A percentile compares a stretch with the other conserved stretches of the same genome.
phyloP scores from a whole-genome alignment of 306 rosid genomes.

The Arachis hypogaea region DNA sequence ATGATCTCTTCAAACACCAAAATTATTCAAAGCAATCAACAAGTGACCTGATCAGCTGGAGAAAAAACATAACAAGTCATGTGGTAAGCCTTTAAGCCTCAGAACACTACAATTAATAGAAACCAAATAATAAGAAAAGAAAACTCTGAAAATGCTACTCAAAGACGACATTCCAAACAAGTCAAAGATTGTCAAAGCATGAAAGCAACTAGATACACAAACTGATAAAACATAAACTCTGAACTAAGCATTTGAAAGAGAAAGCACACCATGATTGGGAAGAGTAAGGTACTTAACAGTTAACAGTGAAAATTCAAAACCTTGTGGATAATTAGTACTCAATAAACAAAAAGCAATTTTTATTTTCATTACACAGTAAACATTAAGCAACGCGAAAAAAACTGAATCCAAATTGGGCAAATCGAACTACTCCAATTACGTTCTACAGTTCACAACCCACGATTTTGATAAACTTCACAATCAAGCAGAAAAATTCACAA shows the following conservation, averaged over 20 bases:
- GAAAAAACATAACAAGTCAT: constrained; percentile 20
- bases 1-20: constrained; percentile 44
- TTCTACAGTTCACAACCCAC: background rate
- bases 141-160: background rate
- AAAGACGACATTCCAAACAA: constrained; percentile 22
- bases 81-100: constrained; percentile 30
- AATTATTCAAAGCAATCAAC: constrained; percentile 40
- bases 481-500: constrained; percentile 8
- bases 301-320: constrained; percentile 35
- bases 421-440: constrained; percentile 1
- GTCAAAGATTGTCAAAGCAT: constrained; percentile 24
- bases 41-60: constrained; percentile 50
- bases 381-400: no score
- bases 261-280: background rate
- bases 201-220: constrained; percentile 29
- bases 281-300: background rate
- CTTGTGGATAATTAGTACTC: constrained; percentile 2
- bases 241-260: constrained; percentile 28
- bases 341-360: constrained; percentile 20
- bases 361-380: background rate
- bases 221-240: constrained; percentile 13
- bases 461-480: background rate
- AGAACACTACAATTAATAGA: constrained; percentile 5
- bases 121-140: background rate
- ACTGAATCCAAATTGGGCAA: background rate